These are phyloP conservation scores for Gomphus bonarii DNA, from an alignment of 1,284 basidiomycete species.

Conservation along the genomic window DNA sequence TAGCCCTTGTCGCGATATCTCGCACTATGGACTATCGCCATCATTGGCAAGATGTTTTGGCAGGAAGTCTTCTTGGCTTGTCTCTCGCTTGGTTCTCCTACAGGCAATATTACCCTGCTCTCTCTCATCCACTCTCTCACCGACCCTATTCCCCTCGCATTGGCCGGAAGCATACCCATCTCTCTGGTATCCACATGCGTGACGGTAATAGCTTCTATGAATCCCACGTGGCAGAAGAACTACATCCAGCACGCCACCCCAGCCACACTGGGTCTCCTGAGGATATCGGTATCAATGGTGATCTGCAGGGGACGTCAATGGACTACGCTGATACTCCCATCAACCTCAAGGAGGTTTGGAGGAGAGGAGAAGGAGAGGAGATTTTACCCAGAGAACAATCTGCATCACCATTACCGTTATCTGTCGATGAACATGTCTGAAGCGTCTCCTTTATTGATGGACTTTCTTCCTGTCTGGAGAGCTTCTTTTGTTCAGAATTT, in stretches of 20 bases:
- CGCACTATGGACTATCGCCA: slow-evolving; percentile 85
- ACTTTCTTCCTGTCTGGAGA: too few species aligned
- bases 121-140: slow-evolving; percentile 52
- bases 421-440: neutral
- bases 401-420: neutral
- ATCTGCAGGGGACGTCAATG: neutral
- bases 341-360: neutral
- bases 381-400: neutral
- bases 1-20: slow-evolving; percentile 77
- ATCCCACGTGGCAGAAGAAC: neutral
- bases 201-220: neutral
- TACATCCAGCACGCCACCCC: neutral
- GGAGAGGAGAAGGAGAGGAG: neutral
- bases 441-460: neutral
- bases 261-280: neutral
- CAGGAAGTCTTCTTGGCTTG: slow-evolving; percentile 71
- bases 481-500: too few species aligned
- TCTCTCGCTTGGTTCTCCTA: slow-evolving; percentile 70
- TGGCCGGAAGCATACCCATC: neutral
- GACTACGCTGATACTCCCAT: neutral
- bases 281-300: neutral
- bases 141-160: slow-evolving; percentile 70
- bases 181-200: neutral
- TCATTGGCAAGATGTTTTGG: slow-evolving; percentile 83
- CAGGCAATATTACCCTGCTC: slow-evolving; percentile 68